Percentiles rank a stretch among this genome's conserved stretches.
Conservation (phyloP, 768 basidiomycete species). For the Punctularia strigosozonata region DNA sequence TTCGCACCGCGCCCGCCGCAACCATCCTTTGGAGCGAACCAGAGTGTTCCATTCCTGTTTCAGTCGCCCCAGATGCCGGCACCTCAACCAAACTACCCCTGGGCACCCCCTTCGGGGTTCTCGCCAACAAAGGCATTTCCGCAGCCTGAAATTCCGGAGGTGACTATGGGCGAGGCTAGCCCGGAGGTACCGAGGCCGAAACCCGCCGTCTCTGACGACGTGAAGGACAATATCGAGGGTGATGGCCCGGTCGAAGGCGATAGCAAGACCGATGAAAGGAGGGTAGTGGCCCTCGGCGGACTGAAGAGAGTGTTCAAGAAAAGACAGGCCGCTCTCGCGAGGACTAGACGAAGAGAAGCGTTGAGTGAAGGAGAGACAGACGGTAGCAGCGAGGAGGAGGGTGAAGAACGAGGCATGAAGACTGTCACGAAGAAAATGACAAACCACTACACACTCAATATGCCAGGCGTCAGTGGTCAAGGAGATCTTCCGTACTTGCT, state of each 20-base stretch:
- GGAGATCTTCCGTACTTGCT: conserved; percentile 73
- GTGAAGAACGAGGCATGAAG: conserved; percentile 17
- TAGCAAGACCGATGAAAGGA: conserved; percentile 24
- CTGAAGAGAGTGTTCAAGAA: conserved; percentile 54
- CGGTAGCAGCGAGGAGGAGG: conserved; percentile 36
- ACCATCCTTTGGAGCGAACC: conserved; percentile 53
- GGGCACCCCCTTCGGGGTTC: conserved; percentile 54
- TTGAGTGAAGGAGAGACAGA: conserved; percentile 26
- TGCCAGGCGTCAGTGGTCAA: conserved; percentile 49
- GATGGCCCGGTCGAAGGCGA: conserved; percentile 15
- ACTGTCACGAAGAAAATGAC: conserved; percentile 45
- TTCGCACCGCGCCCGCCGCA: conserved; percentile 20
- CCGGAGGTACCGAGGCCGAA: conserved; percentile 35
- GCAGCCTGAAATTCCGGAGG: conserved; percentile 45
- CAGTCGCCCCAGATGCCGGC: conserved; percentile 38
- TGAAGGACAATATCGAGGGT: conserved; percentile 2
- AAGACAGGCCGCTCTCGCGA: conserved; percentile 36
- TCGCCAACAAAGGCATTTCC: conserved; percentile 52
- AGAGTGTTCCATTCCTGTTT: conserved; percentile 66
- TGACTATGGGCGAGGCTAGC: conserved; percentile 68
- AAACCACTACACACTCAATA: conserved; percentile 77
- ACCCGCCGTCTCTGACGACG: conserved; percentile 1
- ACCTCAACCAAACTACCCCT: conserved; percentile 34
- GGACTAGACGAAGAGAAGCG: conserved; percentile 15
- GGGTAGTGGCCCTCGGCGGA: conserved; percentile 52